Base-by-base conservation (phyloP, 306 rosid genomes). In the Oxytropis ochrocephala region DNA sequence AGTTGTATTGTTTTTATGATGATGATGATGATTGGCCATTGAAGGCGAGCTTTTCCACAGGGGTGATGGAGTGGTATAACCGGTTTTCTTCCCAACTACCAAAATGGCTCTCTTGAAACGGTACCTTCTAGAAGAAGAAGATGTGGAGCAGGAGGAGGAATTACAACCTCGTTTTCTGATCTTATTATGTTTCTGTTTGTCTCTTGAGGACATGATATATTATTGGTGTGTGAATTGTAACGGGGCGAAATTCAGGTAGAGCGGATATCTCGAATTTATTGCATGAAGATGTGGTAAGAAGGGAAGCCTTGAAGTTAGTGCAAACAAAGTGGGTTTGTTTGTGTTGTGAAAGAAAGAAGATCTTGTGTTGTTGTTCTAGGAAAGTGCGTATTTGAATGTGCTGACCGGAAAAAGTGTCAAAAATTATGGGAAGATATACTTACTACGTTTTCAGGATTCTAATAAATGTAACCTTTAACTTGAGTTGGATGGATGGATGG, bases 11-110 rank as follows among this genome's bases (percentile, higher is more conserved):
- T 51, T 17, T 60, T 81, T 1, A 64, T 62, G 72, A 21, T 59
- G 70, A 0, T 51, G 58, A 54, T 63, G 64, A 8, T 68, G 65
- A 1, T 48, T 8, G 1, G 48, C 48, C 57, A 75, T 42, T 33
- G 82, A 75, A 9, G 82, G 61, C 8, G 17, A 24, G 1, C 4
- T 19, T 58, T 85, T 84, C 98, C 95, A 92, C 68, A 83, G 69
- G 7, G 95, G 95, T 33, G 84, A 76, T 1, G 95, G 91, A n/a
- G 90, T 90, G 68, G 33, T 88, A 2, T 84, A 77, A 3, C 95
- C 89, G 36, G 82, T 90, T 58, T 74, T 74, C 57, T 70, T 78
- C 33, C 64, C 69, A 0, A 74, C 77, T 73, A 82, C 77, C 75
- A 82, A 64, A 78, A 82, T 64, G 11, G 86, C 83, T 64, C 80